Conservation (phyloP, 306 rosid genomes). For the Castanea mollissima region DNA sequence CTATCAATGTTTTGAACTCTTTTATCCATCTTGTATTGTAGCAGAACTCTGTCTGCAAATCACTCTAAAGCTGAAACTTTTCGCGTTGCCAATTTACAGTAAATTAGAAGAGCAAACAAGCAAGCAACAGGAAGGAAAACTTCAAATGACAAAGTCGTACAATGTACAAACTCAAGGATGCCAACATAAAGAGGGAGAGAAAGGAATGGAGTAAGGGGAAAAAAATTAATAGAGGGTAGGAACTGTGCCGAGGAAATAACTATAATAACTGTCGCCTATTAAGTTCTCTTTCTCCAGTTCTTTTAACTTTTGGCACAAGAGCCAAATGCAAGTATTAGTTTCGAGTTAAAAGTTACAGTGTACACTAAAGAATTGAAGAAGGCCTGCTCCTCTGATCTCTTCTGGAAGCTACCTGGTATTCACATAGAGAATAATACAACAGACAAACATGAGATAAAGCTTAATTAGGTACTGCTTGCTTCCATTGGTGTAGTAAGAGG, state of each 20-base stretch:
- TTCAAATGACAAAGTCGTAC: conserved; percentile 17
- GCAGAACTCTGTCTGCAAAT: background rate
- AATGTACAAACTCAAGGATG: conserved; percentile 26
- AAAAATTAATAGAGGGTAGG: conserved; percentile 17
- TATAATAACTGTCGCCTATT: conserved; percentile 44
- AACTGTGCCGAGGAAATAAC: conserved; percentile 41
- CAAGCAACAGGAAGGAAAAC: conserved; percentile 17
- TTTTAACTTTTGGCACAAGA: conserved; percentile 36
- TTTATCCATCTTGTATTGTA: background rate
- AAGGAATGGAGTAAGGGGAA: no score
- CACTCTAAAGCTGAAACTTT: conserved; percentile 20
- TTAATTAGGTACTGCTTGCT: conserved; percentile 50
- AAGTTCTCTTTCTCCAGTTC: conserved; percentile 41
- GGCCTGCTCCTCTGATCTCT: conserved; percentile 54
- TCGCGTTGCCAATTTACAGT: conserved; percentile 1
- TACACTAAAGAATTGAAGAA: conserved; percentile 70
- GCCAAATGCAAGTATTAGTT: conserved; percentile 68
- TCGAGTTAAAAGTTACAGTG: conserved; percentile 66
- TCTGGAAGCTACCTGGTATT: conserved; percentile 69
- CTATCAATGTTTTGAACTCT: background rate
- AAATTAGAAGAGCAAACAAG: background rate
- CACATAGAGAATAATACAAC: conserved; percentile 72
- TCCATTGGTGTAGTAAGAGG: conserved; percentile 61
- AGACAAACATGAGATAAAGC: conserved; percentile 34
- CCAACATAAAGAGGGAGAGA: background rate